A percentile compares a stretch with the other conserved stretches of the same genome.
phyloP scores from a whole-genome alignment of 139 green algal species.

The Volvox africanus region DNA sequence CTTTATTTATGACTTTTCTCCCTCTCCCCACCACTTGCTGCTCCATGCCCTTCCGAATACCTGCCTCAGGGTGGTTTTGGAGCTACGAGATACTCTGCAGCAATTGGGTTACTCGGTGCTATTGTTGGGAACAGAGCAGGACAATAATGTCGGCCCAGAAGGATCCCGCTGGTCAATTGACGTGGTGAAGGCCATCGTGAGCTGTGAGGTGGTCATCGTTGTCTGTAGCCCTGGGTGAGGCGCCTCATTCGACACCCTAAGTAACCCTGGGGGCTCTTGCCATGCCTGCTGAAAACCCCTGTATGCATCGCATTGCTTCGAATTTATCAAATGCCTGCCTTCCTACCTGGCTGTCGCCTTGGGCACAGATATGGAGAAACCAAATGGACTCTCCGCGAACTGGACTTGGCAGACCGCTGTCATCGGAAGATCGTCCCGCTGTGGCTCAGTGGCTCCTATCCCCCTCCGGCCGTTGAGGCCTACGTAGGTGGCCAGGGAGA shows the following conservation, averaged over 20 bases:
- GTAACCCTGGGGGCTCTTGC: neutral
- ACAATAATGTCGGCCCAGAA: neutral
- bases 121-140: too few species aligned
- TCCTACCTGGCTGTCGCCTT: too few species aligned
- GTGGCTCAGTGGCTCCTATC: slow-evolving; percentile 1
- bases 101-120: slow-evolving; percentile 13
- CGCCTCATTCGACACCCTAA: neutral
- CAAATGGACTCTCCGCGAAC: slow-evolving; percentile 7
- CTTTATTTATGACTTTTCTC: neutral
- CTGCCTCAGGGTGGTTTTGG: neutral
- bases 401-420: neutral
- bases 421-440: neutral
- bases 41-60: neutral
- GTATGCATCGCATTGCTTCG: too few species aligned
- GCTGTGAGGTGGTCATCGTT: neutral
- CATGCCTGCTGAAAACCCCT: too few species aligned
- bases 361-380: neutral
- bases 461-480: neutral
- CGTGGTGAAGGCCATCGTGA: neutral
- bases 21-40: neutral
- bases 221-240: slow-evolving; percentile 1
- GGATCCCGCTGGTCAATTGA: neutral
- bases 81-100: neutral
- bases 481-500: neutral
- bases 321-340: too few species aligned